These are phyloP conservation scores for Colletotrichum liriopes DNA, from an alignment of 2,329 filamentous ascomycete genomes.

Conservation along the genomic window DNA sequence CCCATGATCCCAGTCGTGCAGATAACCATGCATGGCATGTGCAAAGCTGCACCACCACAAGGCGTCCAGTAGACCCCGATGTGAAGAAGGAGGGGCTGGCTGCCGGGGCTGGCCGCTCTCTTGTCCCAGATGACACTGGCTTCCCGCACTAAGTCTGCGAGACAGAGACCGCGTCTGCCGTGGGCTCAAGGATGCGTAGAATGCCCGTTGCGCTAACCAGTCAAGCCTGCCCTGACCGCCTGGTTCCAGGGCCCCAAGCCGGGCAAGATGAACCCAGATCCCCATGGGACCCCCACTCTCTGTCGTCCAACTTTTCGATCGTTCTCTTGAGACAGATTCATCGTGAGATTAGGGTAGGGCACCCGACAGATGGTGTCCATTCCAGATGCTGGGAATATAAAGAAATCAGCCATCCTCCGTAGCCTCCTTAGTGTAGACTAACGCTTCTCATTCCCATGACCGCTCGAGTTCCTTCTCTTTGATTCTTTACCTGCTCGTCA, in stretches of 20 bases:
- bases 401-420: conserved; percentile 5
- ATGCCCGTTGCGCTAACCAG: conserved; percentile 15
- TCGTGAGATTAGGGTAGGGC: conserved; percentile 40
- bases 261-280: conserved; percentile 29
- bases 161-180: conserved; percentile 19
- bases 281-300: conserved; percentile 29
- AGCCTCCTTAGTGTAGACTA: not conserved
- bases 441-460: not conserved
- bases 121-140: conserved; percentile 7
- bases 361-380: conserved; percentile 3
- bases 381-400: conserved; percentile 17
- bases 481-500: not conserved
- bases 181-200: conserved; percentile 17
- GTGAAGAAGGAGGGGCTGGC: conserved; percentile 12
- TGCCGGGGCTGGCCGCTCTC: conserved; percentile 17
- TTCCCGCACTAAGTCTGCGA: not conserved
- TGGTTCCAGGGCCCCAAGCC: conserved; percentile 8
- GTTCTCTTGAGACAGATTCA: conserved; percentile 34
- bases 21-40: conserved; percentile 12
- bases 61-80: not conserved
- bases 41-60: conserved; percentile 13
- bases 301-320: not conserved
- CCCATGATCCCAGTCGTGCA: conserved; percentile 22
- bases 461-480: not conserved
- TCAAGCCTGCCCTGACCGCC: conserved; percentile 22